Evolutionary conservation across 257 asterid species (phyloP).

Genomic region (Nicotiana attenuata): DNA sequence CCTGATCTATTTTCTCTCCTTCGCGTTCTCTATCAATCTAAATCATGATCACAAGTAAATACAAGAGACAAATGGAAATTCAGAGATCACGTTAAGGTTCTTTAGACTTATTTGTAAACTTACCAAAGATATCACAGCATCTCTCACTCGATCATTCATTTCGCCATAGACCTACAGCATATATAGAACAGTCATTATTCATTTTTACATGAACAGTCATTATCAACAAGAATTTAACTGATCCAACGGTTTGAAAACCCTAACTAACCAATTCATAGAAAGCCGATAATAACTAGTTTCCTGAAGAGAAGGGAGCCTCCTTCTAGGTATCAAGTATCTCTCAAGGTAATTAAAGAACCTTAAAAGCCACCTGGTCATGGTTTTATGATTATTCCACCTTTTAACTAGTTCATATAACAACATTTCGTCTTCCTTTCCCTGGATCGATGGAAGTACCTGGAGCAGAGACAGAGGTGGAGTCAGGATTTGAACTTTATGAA

Average conservation of each 20-base stretch:
- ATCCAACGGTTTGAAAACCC: not conserved
- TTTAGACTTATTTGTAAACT: not conserved
- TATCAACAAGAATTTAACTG: not conserved
- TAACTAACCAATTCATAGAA: conserved; percentile 29
- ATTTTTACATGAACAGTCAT: not conserved
- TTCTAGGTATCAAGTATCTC: conserved; percentile 14
- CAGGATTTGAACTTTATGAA: too few relatives aligned
- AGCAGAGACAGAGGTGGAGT: not conserved
- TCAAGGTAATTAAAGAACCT: conserved; percentile 29
- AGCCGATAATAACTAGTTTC: conserved; percentile 24
- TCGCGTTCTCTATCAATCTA: conserved; percentile 35
- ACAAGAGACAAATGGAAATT: not conserved
- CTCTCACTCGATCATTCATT: conserved; percentile 33
- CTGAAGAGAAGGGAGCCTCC: conserved; percentile 20
- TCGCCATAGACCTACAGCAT: conserved; percentile 29
- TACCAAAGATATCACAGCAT: conserved; percentile 38
- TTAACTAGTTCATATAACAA: conserved; percentile 25
- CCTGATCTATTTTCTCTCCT: conserved; percentile 30
- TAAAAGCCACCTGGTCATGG: conserved; percentile 23
- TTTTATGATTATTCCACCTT: conserved; percentile 30
- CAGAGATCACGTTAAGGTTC: not conserved
- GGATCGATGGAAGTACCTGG: conserved; percentile 27
- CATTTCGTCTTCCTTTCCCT: conserved; percentile 19
- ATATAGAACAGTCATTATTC: too few relatives aligned
- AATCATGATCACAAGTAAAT: not conserved